A percentile compares a stretch with the other conserved stretches of the same genome.
Conservation (phyloP, 768 basidiomycete genomes). For the Kwoniella heveanensis region DNA sequence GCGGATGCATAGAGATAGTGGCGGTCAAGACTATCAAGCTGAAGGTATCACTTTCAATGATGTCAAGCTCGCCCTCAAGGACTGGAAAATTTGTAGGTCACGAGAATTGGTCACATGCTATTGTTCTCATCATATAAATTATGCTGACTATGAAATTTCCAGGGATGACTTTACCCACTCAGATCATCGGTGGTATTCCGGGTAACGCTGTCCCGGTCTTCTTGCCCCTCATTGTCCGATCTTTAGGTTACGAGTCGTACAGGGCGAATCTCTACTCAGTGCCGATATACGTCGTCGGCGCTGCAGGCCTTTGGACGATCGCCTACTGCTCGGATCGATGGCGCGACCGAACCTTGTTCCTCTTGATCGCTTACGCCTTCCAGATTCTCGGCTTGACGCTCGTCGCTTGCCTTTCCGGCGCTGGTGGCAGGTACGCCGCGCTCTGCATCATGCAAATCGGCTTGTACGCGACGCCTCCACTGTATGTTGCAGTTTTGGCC, state of each 20-base stretch:
- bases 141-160: too few relatives aligned
- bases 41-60: conserved; percentile 17
- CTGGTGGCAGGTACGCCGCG: conserved; percentile 12
- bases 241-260: conserved; percentile 16
- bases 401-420: neutral
- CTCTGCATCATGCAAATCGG: conserved; percentile 25
- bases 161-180: conserved; percentile 16
- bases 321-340: conserved; percentile 21
- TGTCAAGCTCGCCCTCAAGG: conserved; percentile 15
- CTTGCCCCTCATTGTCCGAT: conserved; percentile 21
- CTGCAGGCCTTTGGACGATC: conserved; percentile 17
- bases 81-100: conserved; percentile 21
- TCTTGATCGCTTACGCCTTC: conserved; percentile 12
- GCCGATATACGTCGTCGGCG: conserved; percentile 4
- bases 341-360: conserved; percentile 14
- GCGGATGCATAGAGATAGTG: conserved; percentile 18
- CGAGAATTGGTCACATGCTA: too few relatives aligned
- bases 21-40: conserved; percentile 15
- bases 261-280: conserved; percentile 22
- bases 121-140: too few relatives aligned
- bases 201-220: conserved; percentile 17
- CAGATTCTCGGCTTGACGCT: conserved; percentile 18
- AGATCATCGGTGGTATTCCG: conserved; percentile 19
- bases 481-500: conserved; percentile 18
- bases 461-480: conserved; percentile 13